Percentiles rank a stretch among this genome's conserved stretches.
phyloP scores from a whole-genome alignment of 306 rosid species.

The Cicer chorassanicum region DNA sequence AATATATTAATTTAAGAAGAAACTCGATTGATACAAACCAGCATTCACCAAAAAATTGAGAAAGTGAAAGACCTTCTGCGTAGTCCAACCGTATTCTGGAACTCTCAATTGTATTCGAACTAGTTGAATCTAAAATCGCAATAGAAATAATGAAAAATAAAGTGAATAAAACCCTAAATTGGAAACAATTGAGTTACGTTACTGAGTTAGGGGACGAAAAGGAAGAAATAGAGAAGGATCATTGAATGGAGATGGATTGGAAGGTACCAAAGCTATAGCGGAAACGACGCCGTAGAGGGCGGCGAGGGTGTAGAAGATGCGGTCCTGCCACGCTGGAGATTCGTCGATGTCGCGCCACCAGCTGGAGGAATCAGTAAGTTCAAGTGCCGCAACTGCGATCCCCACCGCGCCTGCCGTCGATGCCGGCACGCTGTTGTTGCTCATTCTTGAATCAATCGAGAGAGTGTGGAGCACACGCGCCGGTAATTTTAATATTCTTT shows the following conservation, averaged over 20 bases:
- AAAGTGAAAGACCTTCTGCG: conserved; percentile 99
- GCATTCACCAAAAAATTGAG: conserved; percentile 93
- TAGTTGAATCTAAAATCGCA: conserved; percentile 72
- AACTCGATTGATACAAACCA: conserved; percentile 67
- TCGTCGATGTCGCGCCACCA: conserved; percentile 84
- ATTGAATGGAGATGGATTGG: background rate
- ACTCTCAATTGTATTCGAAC: conserved; percentile 93
- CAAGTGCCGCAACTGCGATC: conserved; percentile 51
- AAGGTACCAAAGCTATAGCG: conserved; percentile 71
- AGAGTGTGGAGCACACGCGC: conserved; percentile 26
- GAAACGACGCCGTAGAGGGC: conserved; percentile 76
- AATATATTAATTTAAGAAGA: background rate
- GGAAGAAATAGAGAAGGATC: background rate
- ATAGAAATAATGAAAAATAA: background rate
- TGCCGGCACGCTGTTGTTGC: conserved; percentile 41
- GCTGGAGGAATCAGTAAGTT: conserved; percentile 58
- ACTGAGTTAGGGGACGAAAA: too few relatives aligned
- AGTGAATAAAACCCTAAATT: conserved; percentile 35
- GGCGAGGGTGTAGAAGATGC: conserved; percentile 73
- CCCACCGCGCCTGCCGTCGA: conserved; percentile 45
- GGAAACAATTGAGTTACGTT: background rate
- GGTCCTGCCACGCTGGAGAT: conserved; percentile 78
- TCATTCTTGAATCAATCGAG: conserved; percentile 46
- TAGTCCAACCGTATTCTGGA: conserved; percentile 99
- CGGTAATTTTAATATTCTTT: background rate